Percentiles rank a stretch among this genome's conserved stretches.
Evolutionary conservation across 1,284 basidiomycete species (phyloP).

Genomic region (Ceratobasidium sp.): DNA sequence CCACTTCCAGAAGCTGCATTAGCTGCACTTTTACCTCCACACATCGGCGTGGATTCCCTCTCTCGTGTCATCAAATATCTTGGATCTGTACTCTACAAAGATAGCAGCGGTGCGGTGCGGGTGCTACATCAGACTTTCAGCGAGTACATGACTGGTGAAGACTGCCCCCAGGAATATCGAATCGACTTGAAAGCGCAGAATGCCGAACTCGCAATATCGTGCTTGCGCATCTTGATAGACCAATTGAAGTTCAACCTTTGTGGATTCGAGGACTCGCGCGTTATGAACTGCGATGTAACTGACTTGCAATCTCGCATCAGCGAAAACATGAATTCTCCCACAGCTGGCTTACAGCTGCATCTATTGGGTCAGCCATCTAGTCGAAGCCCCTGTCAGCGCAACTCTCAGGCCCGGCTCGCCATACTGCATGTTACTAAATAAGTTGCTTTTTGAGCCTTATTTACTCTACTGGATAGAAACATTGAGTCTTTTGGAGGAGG

Average conservation of each 20-base stretch:
- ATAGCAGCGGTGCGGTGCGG: not conserved
- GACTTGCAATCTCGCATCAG: not conserved
- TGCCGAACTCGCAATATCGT: not conserved
- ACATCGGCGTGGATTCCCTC: not conserved
- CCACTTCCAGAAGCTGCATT: slow-evolving; percentile 5
- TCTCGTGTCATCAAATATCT: not conserved
- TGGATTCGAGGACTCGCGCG: not conserved
- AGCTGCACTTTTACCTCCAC: not conserved
- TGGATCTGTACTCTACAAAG: not conserved
- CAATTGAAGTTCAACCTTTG: slow-evolving; percentile 22
- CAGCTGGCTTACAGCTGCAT: slow-evolving; percentile 5
- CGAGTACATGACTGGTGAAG: not conserved
- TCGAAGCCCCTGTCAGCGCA: not conserved
- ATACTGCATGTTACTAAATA: too few relatives aligned
- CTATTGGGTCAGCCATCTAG: slow-evolving; percentile 4
- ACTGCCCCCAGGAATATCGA: not conserved
- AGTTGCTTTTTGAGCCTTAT: not conserved
- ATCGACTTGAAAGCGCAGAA: not conserved
- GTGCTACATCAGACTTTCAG: slow-evolving; percentile 13
- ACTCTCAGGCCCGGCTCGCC: too few relatives aligned
- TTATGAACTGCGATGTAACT: not conserved
- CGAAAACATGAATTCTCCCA: not conserved
- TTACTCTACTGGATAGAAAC: slow-evolving; percentile 4
- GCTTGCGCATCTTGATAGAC: not conserved
- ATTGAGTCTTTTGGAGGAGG: not conserved